These are phyloP conservation scores for Thamnidium elegans DNA, from an alignment of 192 early-diverging fungal species.

Conservation along the genomic window DNA sequence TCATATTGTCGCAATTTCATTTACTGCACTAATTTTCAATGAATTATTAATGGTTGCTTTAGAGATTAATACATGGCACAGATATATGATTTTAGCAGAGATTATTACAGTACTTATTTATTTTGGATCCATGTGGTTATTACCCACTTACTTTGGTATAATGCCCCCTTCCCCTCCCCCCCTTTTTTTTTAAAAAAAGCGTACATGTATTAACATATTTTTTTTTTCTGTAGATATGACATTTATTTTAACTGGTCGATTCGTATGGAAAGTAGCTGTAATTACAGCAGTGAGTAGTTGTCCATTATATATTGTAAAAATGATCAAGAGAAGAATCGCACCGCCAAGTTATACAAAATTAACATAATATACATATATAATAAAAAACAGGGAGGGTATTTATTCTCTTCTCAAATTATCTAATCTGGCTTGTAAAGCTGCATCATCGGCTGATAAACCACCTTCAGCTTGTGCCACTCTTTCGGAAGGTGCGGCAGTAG, in stretches of 20 bases:
- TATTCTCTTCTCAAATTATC: slow-evolving; percentile 87
- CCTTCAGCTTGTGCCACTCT: slow-evolving; percentile 54
- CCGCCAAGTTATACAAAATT: slow-evolving; percentile 92
- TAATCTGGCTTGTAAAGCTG: slow-evolving; percentile 84
- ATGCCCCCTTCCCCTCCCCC: too few relatives aligned
- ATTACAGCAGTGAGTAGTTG: slow-evolving; percentile 86
- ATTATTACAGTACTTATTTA: slow-evolving; percentile 81
- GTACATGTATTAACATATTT: neutral
- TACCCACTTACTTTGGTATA: slow-evolving; percentile 91
- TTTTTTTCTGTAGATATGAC: slow-evolving; percentile 53
- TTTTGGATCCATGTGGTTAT: slow-evolving; percentile 83
- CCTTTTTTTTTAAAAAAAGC: slow-evolving; percentile 1
- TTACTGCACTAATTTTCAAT: slow-evolving; percentile 92
- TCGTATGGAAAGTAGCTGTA: slow-evolving; percentile 88
- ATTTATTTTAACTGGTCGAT: slow-evolving; percentile 84
- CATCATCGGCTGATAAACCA: slow-evolving; percentile 62
- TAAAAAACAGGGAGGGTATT: neutral
- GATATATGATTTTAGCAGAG: slow-evolving; percentile 84
- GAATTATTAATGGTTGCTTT: slow-evolving; percentile 96
- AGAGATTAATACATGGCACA: slow-evolving; percentile 94
- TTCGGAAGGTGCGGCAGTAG: slow-evolving; percentile 32
- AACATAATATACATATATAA: slow-evolving; percentile 21
- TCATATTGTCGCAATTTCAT: slow-evolving; percentile 93
- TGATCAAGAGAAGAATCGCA: slow-evolving; percentile 71
- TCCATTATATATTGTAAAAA: slow-evolving; percentile 86